These are phyloP conservation scores for Kockovaella imperatae DNA, from an alignment of 768 basidiomycete species.

Conservation along the genomic window DNA sequence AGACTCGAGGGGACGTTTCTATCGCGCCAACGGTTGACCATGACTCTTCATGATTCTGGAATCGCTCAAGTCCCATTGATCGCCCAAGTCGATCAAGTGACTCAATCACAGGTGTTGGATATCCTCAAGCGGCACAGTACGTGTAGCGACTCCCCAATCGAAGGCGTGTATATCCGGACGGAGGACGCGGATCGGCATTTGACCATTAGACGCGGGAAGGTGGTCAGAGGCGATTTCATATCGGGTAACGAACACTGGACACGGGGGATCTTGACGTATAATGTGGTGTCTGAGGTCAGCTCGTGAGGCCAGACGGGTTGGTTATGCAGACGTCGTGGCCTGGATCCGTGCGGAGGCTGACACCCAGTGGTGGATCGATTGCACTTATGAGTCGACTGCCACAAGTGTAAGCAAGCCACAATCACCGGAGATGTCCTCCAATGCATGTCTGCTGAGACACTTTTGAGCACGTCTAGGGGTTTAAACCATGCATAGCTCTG, in stretches of 20 bases:
- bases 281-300: background rate
- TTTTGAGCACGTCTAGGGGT: too few relatives aligned
- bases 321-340: too few relatives aligned
- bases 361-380: too few relatives aligned
- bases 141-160: slow-evolving; percentile 52
- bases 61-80: background rate
- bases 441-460: too few relatives aligned
- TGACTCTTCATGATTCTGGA: background rate
- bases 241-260: slow-evolving; percentile 51
- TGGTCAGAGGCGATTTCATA: slow-evolving; percentile 58
- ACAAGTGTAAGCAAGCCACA: too few relatives aligned
- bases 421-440: too few relatives aligned
- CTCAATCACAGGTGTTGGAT: slow-evolving; percentile 45
- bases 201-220: slow-evolving; percentile 52
- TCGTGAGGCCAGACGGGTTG: too few relatives aligned
- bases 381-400: too few relatives aligned
- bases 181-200: slow-evolving; percentile 45
- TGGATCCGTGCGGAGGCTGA: too few relatives aligned
- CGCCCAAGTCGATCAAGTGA: slow-evolving; percentile 38
- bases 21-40: slow-evolving; percentile 2
- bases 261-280: background rate
- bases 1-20: slow-evolving; percentile 6
- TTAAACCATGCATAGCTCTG: too few relatives aligned
- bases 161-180: slow-evolving; percentile 57
- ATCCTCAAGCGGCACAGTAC: slow-evolving; percentile 51